These are phyloP conservation scores for Botrytis fabae DNA, from an alignment of 2,329 filamentous ascomycete species.

Conservation along the genomic window DNA sequence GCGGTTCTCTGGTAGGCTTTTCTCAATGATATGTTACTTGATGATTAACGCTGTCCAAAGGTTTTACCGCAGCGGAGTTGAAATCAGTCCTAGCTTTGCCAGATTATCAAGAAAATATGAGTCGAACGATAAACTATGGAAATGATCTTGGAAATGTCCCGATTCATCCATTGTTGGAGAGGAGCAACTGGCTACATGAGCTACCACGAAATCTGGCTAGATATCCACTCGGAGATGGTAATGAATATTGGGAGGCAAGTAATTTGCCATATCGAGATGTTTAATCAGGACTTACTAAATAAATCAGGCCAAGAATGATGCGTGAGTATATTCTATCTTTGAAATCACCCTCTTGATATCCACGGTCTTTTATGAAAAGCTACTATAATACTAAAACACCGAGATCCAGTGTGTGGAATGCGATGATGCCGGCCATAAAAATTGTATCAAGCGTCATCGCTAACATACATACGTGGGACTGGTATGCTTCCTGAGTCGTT, in stretches of 20 bases:
- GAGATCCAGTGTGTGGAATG: background rate
- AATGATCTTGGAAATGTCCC: conserved; percentile 1
- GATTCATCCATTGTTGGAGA: background rate
- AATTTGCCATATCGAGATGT: background rate
- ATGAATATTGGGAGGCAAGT: conserved; percentile 19
- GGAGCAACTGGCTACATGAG: background rate
- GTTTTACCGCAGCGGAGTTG: conserved; percentile 9
- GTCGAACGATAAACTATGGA: background rate
- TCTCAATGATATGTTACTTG: background rate
- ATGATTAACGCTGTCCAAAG: background rate
- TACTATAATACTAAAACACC: background rate
- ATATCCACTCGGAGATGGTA: conserved; percentile 5
- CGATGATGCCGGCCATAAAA: background rate
- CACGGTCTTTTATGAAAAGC: background rate
- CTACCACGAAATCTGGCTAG: background rate
- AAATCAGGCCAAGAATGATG: conserved; percentile 4
- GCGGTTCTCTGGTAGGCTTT: conserved; percentile 6
- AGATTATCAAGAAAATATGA: background rate
- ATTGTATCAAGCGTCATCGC: background rate
- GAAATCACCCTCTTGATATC: background rate
- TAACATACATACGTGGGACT: conserved; percentile 4
- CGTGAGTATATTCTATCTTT: conserved; percentile 1
- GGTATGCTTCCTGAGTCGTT: background rate
- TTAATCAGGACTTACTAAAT: background rate
- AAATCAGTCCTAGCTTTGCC: conserved; percentile 11